Percentiles rank a stretch among this genome's conserved stretches.
phyloP scores from a whole-genome alignment of 805 yeast genomes.

The Lachancea kluyveri region DNA sequence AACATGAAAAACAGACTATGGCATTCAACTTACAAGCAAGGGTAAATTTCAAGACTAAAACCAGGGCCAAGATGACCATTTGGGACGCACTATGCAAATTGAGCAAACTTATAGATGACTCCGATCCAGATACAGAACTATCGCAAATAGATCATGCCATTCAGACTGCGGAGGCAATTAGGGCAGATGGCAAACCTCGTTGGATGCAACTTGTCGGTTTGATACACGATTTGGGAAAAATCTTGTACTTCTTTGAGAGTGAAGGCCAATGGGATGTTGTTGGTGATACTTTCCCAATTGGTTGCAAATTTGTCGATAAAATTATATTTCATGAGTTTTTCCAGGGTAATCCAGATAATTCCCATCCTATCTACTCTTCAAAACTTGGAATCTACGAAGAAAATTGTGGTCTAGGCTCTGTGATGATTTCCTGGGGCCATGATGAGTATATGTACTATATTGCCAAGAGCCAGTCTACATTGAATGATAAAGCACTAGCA shows the following conservation, averaged over 20 bases:
- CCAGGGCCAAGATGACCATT: conserved; percentile 58
- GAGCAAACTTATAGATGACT: conserved; percentile 59
- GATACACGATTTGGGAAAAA: conserved; percentile 66
- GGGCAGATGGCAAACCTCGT: conserved; percentile 60
- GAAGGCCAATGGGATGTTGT: conserved; percentile 79
- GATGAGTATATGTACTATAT: conserved; percentile 74
- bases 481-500: conserved; percentile 63
- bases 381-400: conserved; percentile 61
- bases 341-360: conserved; percentile 51
- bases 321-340: conserved; percentile 58
- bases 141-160: conserved; percentile 72
- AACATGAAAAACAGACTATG: conserved; percentile 64
- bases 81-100: conserved; percentile 66
- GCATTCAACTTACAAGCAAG: conserved; percentile 68
- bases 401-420: conserved; percentile 61
- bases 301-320: conserved; percentile 55
- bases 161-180: conserved; percentile 70
- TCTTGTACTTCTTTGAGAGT: conserved; percentile 63
- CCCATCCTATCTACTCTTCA: conserved; percentile 58
- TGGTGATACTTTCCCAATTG: conserved; percentile 74
- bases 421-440: conserved; percentile 75
- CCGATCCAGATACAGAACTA: conserved; percentile 70
- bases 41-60: conserved; percentile 61
- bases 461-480: conserved; percentile 55
- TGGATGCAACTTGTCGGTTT: conserved; percentile 75